Evolutionary conservation across 2,329 filamentous ascomycete species (phyloP).

Genomic region (Thermomyces lanuginosus): DNA sequence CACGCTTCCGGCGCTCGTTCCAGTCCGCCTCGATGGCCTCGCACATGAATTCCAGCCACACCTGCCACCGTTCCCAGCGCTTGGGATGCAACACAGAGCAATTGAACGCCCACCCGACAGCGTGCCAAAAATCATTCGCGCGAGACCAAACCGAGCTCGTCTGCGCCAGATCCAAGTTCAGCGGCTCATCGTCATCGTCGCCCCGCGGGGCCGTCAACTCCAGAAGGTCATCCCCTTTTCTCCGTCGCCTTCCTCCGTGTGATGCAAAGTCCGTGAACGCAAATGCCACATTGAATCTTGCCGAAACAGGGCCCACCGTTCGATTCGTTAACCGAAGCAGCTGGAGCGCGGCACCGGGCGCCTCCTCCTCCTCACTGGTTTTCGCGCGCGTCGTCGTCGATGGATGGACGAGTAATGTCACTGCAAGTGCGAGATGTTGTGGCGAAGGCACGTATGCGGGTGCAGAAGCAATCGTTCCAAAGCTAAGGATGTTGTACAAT

Average conservation of each 20-base stretch:
- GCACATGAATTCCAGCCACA: conserved; percentile 60
- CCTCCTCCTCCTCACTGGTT: conserved; percentile 42
- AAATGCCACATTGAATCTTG: conserved; percentile 57
- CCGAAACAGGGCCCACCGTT: conserved; percentile 52
- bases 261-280: conserved; percentile 37
- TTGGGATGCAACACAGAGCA: conserved; percentile 58
- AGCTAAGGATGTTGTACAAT: conserved; percentile 32
- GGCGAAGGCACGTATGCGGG: conserved; percentile 51
- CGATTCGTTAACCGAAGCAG: conserved; percentile 53
- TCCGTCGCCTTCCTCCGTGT: conserved; percentile 14
- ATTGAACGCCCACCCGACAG: conserved; percentile 84
- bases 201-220: conserved; percentile 9
- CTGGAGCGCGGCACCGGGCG: conserved; percentile 49
- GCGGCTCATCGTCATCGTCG: conserved; percentile 34
- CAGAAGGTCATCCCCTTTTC: too few species aligned
- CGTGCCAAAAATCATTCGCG: conserved; percentile 78
- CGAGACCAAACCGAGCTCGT: conserved; percentile 53
- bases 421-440: conserved; percentile 59
- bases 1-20: conserved; percentile 15
- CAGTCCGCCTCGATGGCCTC: conserved; percentile 31
- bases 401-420: conserved; percentile 69
- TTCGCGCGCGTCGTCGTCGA: conserved; percentile 56
- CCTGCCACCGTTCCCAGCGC: conserved; percentile 67
- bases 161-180: conserved; percentile 46
- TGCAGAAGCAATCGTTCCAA: conserved; percentile 20